phyloP scores from a whole-genome alignment of 1,284 basidiomycete species.

The Inonotus hispidus region DNA sequence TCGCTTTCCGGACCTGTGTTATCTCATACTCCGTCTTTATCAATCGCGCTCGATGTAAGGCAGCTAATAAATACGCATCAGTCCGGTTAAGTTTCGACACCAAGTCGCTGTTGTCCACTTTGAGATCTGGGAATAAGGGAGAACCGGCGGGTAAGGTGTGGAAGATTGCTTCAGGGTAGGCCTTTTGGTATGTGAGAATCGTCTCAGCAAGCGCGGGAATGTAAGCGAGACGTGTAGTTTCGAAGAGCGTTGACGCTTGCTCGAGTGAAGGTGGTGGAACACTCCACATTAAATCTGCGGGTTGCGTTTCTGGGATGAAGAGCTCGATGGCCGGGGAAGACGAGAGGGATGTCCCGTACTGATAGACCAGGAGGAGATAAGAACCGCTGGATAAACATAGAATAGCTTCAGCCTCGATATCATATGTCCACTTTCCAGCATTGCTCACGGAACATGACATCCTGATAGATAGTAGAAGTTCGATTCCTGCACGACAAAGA shows the following conservation, averaged over 20 bases:
- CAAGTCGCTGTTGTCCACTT: conserved; percentile 24
- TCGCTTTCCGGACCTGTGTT: conserved; percentile 67
- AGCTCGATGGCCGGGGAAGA: conserved; percentile 49
- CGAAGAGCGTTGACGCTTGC: conserved; percentile 45
- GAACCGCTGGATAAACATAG: conserved; percentile 35
- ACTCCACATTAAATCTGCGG: conserved; percentile 79
- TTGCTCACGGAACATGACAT: conserved; percentile 55
- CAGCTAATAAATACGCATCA: conserved; percentile 60
- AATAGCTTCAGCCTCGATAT: neutral
- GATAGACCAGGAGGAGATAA: conserved; percentile 59
- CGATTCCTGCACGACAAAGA: conserved; percentile 48
- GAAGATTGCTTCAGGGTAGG: conserved; percentile 52
- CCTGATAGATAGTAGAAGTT: conserved; percentile 88
- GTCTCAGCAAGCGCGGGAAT: conserved; percentile 44
- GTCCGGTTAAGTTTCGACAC: conserved; percentile 40
- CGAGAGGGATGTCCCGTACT: conserved; percentile 43
- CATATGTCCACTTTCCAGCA: neutral
- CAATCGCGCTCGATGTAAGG: conserved; percentile 72
- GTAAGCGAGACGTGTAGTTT: conserved; percentile 54
- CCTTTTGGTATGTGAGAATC: conserved; percentile 48
- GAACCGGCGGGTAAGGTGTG: conserved; percentile 58
- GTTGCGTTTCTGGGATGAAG: conserved; percentile 70
- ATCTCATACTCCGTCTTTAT: conserved; percentile 76
- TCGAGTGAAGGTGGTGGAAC: conserved; percentile 72
- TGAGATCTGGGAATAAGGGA: conserved; percentile 49